phyloP scores from a whole-genome alignment of 495 filamentous ascomycete species.

The Staphylotrichum tortipilum region DNA sequence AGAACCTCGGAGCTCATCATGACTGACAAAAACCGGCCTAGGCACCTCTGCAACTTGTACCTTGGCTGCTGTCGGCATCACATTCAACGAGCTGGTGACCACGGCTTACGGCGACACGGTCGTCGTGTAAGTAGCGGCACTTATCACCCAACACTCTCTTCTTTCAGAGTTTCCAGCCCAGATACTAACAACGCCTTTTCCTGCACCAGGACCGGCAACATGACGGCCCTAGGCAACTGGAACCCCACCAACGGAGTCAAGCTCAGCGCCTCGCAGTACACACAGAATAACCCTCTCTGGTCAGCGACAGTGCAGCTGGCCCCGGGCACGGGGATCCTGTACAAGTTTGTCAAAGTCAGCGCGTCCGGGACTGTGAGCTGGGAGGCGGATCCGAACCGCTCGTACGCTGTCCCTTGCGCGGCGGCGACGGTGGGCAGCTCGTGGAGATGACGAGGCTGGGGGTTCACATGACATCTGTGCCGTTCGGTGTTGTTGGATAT shows the following conservation, averaged over 20 bases:
- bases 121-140: conserved; percentile 32
- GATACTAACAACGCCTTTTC: too few relatives aligned
- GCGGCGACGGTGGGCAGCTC: conserved; percentile 12
- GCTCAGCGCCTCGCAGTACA: conserved; percentile 48
- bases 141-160: background rate
- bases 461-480: background rate
- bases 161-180: too few relatives aligned
- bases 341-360: conserved; percentile 60
- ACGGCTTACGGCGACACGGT: conserved; percentile 51
- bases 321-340: conserved; percentile 46
- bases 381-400: conserved; percentile 57
- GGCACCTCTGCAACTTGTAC: conserved; percentile 26
- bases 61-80: conserved; percentile 42
- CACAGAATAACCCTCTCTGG: conserved; percentile 50
- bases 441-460: conserved; percentile 4
- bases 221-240: conserved; percentile 50
- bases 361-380: conserved; percentile 48
- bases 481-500: too few relatives aligned
- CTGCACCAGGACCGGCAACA: conserved; percentile 37
- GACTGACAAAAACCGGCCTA: background rate
- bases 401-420: conserved; percentile 44
- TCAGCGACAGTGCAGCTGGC: conserved; percentile 40
- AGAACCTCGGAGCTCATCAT: background rate
- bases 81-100: conserved; percentile 47
- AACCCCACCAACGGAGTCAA: conserved; percentile 40